Percentiles rank a stretch among this genome's conserved stretches.
phyloP scores from a whole-genome alignment of 768 basidiomycete genomes.

The Suillus placidus region DNA sequence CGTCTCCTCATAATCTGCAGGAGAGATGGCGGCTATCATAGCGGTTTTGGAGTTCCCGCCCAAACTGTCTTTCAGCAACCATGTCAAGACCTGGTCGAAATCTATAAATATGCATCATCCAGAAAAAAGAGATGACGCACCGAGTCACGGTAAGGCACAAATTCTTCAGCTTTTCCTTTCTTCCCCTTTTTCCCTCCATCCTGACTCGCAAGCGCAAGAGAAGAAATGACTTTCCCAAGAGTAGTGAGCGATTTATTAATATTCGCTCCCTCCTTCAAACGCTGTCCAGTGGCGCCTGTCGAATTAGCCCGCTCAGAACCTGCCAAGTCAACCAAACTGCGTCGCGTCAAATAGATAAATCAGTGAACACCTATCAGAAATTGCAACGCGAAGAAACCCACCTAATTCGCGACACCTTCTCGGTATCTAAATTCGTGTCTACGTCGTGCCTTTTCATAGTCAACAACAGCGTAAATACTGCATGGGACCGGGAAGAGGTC shows the following conservation, averaged over 20 bases:
- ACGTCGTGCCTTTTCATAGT: slow-evolving; percentile 90
- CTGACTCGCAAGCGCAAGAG: slow-evolving; percentile 67
- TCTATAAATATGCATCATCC: background rate
- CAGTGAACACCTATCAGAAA: background rate
- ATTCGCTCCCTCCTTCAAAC: slow-evolving; percentile 96
- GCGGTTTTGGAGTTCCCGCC: slow-evolving; percentile 98
- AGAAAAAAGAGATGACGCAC: slow-evolving; percentile 46
- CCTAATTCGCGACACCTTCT: slow-evolving; percentile 99
- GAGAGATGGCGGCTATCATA: slow-evolving; percentile 98
- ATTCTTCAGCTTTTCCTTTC: slow-evolving; percentile 89
- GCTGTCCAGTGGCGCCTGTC: slow-evolving; percentile 94
- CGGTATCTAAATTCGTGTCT: slow-evolving; percentile 86
- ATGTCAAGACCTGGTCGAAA: slow-evolving; percentile 79
- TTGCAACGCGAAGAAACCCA: slow-evolving; percentile 33
- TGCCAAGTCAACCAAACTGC: slow-evolving; percentile 92
- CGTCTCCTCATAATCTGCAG: slow-evolving; percentile 99
- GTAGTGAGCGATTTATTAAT: slow-evolving; percentile 99
- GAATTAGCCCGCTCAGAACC: slow-evolving; percentile 97
- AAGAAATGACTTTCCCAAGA: slow-evolving; percentile 95
- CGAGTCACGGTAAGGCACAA: slow-evolving; percentile 97
- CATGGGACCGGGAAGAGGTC: slow-evolving; percentile 97
- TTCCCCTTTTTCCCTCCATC: slow-evolving; percentile 78
- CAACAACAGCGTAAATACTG: slow-evolving; percentile 94
- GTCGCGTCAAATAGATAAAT: slow-evolving; percentile 15
- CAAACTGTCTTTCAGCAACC: slow-evolving; percentile 96